Conservation (phyloP, 192 early-diverging fungal species). For the Gamsiella multidivaricata region DNA sequence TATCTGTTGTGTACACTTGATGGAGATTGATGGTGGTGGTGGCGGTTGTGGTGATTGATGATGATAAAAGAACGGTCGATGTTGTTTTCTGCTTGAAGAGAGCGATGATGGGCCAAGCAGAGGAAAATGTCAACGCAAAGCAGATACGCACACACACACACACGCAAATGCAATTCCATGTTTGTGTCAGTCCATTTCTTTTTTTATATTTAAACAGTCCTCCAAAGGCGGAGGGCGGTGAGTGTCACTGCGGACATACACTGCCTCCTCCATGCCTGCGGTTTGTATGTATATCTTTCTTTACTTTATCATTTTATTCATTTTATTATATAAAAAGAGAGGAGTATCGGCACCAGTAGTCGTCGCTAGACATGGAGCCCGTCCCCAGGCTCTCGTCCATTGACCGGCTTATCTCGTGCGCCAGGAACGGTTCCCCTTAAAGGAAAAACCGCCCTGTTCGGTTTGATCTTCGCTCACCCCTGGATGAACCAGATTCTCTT, state of each 20-base stretch:
- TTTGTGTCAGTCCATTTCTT: too few relatives aligned
- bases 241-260: too few relatives aligned
- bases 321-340: background rate
- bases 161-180: too few relatives aligned
- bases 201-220: too few relatives aligned
- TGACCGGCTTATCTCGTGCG: slow-evolving; percentile 49
- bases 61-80: background rate
- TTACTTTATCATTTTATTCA: background rate
- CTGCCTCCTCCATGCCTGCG: too few relatives aligned
- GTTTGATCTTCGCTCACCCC: slow-evolving; percentile 31
- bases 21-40: background rate
- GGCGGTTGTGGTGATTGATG: background rate
- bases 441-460: slow-evolving; percentile 12
- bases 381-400: slow-evolving; percentile 40
- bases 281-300: background rate
- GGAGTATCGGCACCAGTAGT: slow-evolving; percentile 36
- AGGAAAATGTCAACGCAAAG: background rate
- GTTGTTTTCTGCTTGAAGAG: background rate
- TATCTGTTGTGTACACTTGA: background rate
- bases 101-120: background rate
- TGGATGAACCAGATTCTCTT: background rate
- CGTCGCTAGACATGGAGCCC: slow-evolving; percentile 36
- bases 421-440: slow-evolving; percentile 3
- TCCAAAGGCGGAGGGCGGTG: too few relatives aligned
- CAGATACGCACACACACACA: too few relatives aligned